Evolutionary conservation across 192 early-diverging fungal species (phyloP), one percentile per base, ranked within the genome.

Genomic region (Coemansia sp.): DNA sequence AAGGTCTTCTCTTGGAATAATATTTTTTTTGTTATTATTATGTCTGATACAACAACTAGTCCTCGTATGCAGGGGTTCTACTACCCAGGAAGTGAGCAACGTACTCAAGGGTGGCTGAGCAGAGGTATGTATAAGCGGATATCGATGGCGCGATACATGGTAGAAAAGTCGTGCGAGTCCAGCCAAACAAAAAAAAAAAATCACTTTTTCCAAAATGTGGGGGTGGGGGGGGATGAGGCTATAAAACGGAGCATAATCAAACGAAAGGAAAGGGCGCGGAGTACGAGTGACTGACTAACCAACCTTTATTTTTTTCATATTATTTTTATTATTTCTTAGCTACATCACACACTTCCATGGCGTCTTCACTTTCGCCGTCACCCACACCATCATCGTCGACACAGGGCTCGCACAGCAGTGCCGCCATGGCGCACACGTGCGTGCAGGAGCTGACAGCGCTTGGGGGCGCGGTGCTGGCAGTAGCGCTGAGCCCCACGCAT

Each of bases 401-500:
- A 27, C 24, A 27, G 24, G 24, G 24, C 24, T 39, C 37, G 37
- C 37, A 0, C 7, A 10, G 37, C 37, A 39, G 37, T 39, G 37
- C 37, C 37, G 24, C 1, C 24, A 27, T 27, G 24, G 24, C 24
- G 24, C 24, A 6, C n/a, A 46, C 45, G 2, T 46, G 36, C n/a
- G 34, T 44, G 27, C 67, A 68, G 45, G 36, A 33, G 34, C 59
- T 68, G 8, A 61, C 57, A n/a, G 53, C 65, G 3, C 65, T 24
- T 4, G 27, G 50, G 13, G 59, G 59, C 31, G 62, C 91, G 1
- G 86, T 90, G 5, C 81, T 92, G 9, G 85, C 91, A 17, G 65
- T 92, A 29, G 89, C 88, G 16, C 84, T 86, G 13, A 89, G 75
- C 33, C 65, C 76, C 41, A 65, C 75, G 10, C 78, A 87, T 50